phyloP scores from a whole-genome alignment of 257 asterid species.

The Fraxinus pennsylvanica region DNA sequence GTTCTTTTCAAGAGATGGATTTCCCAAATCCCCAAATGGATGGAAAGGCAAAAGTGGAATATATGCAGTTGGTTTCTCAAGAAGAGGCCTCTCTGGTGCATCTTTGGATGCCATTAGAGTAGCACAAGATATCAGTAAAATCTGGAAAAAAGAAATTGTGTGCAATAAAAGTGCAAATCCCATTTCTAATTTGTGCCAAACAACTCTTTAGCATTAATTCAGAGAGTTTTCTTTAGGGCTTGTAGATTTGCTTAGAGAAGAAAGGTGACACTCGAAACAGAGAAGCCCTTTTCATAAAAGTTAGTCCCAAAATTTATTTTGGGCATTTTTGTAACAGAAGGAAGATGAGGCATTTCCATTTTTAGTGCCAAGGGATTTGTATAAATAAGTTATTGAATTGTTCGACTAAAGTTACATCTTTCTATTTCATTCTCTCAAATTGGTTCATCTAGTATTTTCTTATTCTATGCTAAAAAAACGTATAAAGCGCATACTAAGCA shows the following conservation, averaged over 20 bases:
- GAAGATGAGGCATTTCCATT: slow-evolving; percentile 43
- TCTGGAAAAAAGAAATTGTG: slow-evolving; percentile 71
- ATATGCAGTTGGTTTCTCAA: slow-evolving; percentile 86
- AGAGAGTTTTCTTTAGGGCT: slow-evolving; percentile 17
- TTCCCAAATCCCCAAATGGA: slow-evolving; percentile 75
- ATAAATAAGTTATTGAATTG: slow-evolving; percentile 14
- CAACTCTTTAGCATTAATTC: not conserved
- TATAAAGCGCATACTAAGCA: not conserved
- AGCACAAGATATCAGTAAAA: slow-evolving; percentile 69
- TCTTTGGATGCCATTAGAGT: slow-evolving; percentile 70
- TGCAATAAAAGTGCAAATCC: slow-evolving; percentile 51
- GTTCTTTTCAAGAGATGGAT: slow-evolving; percentile 65
- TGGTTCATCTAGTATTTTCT: slow-evolving; percentile 31
- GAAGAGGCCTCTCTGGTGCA: slow-evolving; percentile 89
- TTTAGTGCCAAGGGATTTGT: slow-evolving; percentile 21
- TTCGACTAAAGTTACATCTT: slow-evolving; percentile 8
- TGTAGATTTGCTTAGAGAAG: slow-evolving; percentile 30
- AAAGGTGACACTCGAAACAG: slow-evolving; percentile 22
- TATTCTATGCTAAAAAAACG: not conserved
- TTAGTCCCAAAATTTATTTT: slow-evolving; percentile 35
- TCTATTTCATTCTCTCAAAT: slow-evolving; percentile 22
- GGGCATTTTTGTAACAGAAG: slow-evolving; percentile 52
- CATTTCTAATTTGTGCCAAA: slow-evolving; percentile 16
- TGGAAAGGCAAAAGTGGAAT: slow-evolving; percentile 91
- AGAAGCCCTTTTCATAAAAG: slow-evolving; percentile 61